Evolutionary conservation across 495 filamentous ascomycete species (phyloP).

Genomic region (Aspergillus cavernicola): DNA sequence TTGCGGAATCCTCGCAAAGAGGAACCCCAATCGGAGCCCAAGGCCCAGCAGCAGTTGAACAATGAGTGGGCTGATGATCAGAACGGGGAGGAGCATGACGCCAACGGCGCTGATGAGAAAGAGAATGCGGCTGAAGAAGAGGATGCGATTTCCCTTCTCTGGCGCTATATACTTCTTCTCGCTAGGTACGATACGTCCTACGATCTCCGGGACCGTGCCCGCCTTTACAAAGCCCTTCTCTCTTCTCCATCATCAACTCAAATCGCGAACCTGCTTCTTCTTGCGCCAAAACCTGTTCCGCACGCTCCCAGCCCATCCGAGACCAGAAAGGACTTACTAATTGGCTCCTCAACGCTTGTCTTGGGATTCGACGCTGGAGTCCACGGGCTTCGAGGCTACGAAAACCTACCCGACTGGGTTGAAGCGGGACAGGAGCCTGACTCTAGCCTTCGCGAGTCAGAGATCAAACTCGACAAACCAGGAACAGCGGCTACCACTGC

Average conservation of each 20-base stretch:
- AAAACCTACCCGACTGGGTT: conserved; percentile 80
- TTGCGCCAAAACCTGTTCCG: conserved; percentile 92
- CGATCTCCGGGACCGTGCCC: conserved; percentile 84
- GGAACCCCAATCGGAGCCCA: conserved; percentile 15
- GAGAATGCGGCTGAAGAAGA: conserved; percentile 29
- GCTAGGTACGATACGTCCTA: conserved; percentile 92
- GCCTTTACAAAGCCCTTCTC: conserved; percentile 82
- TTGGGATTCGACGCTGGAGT: conserved; percentile 69
- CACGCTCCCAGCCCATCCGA: conserved; percentile 82
- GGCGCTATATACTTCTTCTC: conserved; percentile 78
- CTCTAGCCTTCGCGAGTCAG: conserved; percentile 58
- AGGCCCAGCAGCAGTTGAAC: conserved; percentile 19
- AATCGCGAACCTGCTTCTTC: conserved; percentile 81
- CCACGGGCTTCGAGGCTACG: conserved; percentile 71
- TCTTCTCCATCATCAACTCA: conserved; percentile 69
- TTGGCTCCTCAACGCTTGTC: conserved; percentile 83
- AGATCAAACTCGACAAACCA: conserved; percentile 25
- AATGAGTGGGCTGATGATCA: conserved; percentile 42
- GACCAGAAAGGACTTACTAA: conserved; percentile 64
- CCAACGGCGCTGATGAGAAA: conserved; percentile 24
- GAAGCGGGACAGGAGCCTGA: conserved; percentile 75
- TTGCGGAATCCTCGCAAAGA: conserved; percentile 50
- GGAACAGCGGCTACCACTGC: conserved; percentile 48
- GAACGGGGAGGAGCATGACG: conserved; percentile 32
- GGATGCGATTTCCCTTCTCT: conserved; percentile 68